Evolutionary conservation across 331 rosid genomes (phyloP), one percentile per base, ranked within the genome.

Genomic region (Malus hybrid): DNA sequence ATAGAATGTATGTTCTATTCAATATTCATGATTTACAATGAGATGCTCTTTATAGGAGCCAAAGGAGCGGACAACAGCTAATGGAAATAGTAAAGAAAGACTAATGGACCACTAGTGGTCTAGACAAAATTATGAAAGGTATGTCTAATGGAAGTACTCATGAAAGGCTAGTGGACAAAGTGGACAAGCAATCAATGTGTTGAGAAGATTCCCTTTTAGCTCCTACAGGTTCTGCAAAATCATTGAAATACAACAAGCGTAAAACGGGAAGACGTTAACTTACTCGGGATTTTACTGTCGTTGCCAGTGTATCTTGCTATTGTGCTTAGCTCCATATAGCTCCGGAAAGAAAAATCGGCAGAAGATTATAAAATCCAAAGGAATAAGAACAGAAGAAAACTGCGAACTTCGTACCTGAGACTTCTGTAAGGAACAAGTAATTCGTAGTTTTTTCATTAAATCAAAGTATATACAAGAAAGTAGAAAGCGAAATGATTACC

Each of bases 151-250:
- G 22, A 22, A 22, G 22, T 22, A 22, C 22, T 22, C 22, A 22
- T 22, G 22, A 22, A 22, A 22, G 22, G 22, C 22, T 22, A 22
- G 22, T 22, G 22, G 22, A 22, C 22, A 22, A 22, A 22, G 22
- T 22, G 22, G 22, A 22, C 22, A 22, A 22, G 22, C 22, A 22
- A 22, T 22, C 22, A 22, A 22, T 22, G 22, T 22, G 22, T 22
- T 22, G 22, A 22, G 22, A 22, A 22, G 22, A 22, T 22, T 22
- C 22, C 22, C 22, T 22, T 22, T 22, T 22, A 22, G 22, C 93
- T 82, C 96, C 98, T 9, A 86, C 73, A 8, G 97, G 97, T 76
- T 83, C 97, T 93, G 88, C 85, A 76, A 14, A 19, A 60, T 75
- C 69, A 74, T 71, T 36, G 80, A 20, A 46, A 48, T 72, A 29